Evolutionary conservation across 1,284 basidiomycete species (phyloP).

Genomic region (Ganoderma meredithae): DNA sequence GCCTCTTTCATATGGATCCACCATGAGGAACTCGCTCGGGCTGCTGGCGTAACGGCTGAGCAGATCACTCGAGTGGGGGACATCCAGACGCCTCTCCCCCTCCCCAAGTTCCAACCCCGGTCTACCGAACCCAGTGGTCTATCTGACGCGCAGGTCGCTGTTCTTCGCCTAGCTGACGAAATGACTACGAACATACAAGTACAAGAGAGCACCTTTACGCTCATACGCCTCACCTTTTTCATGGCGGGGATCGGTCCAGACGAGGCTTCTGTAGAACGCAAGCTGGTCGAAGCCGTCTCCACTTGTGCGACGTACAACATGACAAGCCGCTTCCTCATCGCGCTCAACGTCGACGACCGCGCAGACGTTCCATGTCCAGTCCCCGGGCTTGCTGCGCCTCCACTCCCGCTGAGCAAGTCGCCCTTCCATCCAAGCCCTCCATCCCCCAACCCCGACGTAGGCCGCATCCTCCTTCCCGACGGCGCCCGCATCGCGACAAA

Average conservation of each 20-base stretch:
- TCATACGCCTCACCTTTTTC: not conserved
- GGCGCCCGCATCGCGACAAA: not conserved
- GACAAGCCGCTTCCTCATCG: constrained; percentile 10
- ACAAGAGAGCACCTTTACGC: not conserved
- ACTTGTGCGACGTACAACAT: constrained; percentile 11
- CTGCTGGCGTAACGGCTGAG: constrained; percentile 7
- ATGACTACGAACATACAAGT: not conserved
- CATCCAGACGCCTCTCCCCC: not conserved
- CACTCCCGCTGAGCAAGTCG: not conserved
- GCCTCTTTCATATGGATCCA: constrained; percentile 10
- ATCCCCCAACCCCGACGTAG: not conserved
- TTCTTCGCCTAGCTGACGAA: not conserved
- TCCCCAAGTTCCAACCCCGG: not conserved
- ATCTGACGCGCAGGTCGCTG: not conserved
- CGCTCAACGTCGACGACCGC: constrained; percentile 5
- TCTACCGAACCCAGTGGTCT: not conserved
- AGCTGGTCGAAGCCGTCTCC: constrained; percentile 8
- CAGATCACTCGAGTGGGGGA: constrained; percentile 3
- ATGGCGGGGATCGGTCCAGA: not conserved
- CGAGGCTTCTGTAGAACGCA: not conserved
- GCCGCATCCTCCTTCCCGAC: not conserved
- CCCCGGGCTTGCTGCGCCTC: not conserved
- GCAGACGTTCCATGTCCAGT: constrained; percentile 1
- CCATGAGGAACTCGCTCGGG: not conserved
- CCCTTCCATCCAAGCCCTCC: not conserved